phyloP scores from a whole-genome alignment of 306 rosid genomes.

The Glycine latifolia region DNA sequence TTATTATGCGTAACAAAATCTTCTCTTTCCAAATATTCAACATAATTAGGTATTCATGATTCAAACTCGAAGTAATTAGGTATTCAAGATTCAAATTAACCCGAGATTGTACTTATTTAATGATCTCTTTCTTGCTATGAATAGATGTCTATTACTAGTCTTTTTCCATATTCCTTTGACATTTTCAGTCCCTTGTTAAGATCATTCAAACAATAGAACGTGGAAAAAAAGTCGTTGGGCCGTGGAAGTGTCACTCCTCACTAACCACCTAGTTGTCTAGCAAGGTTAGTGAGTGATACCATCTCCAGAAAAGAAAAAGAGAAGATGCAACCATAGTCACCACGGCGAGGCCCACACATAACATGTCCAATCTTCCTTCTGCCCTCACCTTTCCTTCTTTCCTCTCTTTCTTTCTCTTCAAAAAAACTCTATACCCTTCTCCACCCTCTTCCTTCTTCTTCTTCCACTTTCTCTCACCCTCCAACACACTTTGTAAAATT shows the following conservation, averaged over 20 bases:
- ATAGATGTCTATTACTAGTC: too few species aligned
- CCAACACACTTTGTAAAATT: conserved; percentile 59
- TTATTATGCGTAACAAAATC: too few species aligned
- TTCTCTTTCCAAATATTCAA: too few species aligned
- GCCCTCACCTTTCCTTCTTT: conserved; percentile 57
- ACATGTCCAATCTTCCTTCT: conserved; percentile 67
- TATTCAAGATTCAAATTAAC: too few species aligned
- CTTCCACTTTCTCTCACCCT: conserved; percentile 45
- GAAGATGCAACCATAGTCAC: conserved; percentile 41
- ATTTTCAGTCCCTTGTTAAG: too few species aligned
- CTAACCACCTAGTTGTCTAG: not conserved
- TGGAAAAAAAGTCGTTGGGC: not conserved
- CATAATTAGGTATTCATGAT: too few species aligned
- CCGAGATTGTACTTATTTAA: too few species aligned
- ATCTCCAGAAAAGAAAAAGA: conserved; percentile 41
- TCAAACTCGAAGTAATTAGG: too few species aligned
- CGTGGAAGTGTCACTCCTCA: not conserved
- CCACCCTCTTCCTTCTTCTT: not conserved
- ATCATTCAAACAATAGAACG: not conserved
- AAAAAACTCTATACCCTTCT: conserved; percentile 42
- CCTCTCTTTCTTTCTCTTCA: conserved; percentile 56
- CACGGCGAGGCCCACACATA: conserved; percentile 58
- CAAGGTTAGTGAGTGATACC: not conserved
- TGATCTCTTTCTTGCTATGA: too few species aligned
- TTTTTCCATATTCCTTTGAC: too few species aligned